Evolutionary conservation across 2,329 filamentous ascomycete genomes (phyloP), one percentile per base, ranked within the genome.

Genomic region (Penicillium aurantiogriseum): DNA sequence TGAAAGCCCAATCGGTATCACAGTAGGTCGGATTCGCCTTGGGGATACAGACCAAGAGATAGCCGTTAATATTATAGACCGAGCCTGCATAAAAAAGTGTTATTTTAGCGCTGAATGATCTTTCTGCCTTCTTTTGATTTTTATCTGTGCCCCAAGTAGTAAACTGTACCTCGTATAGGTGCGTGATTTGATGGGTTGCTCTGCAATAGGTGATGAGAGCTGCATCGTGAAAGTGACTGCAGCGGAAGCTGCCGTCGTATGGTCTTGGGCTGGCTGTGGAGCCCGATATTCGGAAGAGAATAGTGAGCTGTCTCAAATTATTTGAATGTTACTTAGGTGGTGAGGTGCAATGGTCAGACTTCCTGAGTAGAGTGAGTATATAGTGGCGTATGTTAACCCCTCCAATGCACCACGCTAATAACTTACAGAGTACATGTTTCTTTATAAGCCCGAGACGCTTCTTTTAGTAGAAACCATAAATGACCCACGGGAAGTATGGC

Each of bases 1-100:
- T 72, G 44, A 70, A 56, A n/a, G 59, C 59, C 25, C 69, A 62
- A 15, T 40, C 60, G 15, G 60, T 58, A 19, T 58, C 57, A 13
- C 63, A 51, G 59, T 66, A 67, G 23, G 49, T 63, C 33, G 69
- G 58, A 51, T 69, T 63, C 1, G 59, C 50, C 3, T 62, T 59
- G 9, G 67, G 42, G 13, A 65, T 60, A 36, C 70, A 70, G 36
- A 71, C 59, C 53, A 69, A 64, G 2, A 74, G 55, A 54, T 71
- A 71, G 29, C 72, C 70, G 38, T 70, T 71, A 29, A 57, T 60
- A 19, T 61, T 36, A 59, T 71, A 73, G 44, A 72, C 72, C 4
- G 68, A 67, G 62, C 69, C 68, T 71, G 15, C 5, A 3, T 15
- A 5, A 15, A 31, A 15, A 42, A 15, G 11, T 19, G 7, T 23